phyloP scores from a whole-genome alignment of 2,329 filamentous ascomycete species.

The Anisogramma anomala region DNA sequence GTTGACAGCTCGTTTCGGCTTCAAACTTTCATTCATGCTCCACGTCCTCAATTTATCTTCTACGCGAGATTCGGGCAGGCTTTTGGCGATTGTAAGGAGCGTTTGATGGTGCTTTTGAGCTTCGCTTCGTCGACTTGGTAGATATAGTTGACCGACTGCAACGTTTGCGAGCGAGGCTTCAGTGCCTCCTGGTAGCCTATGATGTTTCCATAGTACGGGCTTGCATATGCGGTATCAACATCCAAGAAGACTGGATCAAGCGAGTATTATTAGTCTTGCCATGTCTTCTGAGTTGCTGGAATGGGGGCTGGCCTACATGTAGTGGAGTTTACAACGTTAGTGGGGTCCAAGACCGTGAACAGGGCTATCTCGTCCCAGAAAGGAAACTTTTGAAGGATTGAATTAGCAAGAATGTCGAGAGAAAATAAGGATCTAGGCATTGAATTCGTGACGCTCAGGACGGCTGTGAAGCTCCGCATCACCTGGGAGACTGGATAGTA shows the following conservation, averaged over 20 bases:
- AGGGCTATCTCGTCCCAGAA: constrained; percentile 19
- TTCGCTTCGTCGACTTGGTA: constrained; percentile 16
- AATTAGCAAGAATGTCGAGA: background rate
- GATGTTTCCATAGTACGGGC: constrained; percentile 17
- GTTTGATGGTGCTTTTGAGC: constrained; percentile 27
- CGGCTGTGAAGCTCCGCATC: too few species aligned
- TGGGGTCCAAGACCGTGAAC: constrained; percentile 14
- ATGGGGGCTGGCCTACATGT: constrained; percentile 14
- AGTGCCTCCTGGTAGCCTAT: constrained; percentile 15
- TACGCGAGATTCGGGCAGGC: constrained; percentile 25
- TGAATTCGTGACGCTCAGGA: background rate
- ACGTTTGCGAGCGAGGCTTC: constrained; percentile 12
- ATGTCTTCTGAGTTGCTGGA: background rate
- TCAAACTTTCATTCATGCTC: too few species aligned
- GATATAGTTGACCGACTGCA: constrained; percentile 16
- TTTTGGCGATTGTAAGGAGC: constrained; percentile 28
- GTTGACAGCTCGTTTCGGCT: too few species aligned
- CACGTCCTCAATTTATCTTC: too few species aligned
- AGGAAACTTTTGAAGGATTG: constrained; percentile 11
- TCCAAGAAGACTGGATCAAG: constrained; percentile 17
- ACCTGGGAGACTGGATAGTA: too few species aligned
- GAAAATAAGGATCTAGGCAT: background rate
- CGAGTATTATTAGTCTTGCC: background rate
- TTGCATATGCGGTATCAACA: constrained; percentile 17
- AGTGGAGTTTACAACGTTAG: constrained; percentile 16